These are phyloP conservation scores for Leishmania turanica DNA, from an alignment of 208 protist genomes.

Conservation along the genomic window DNA sequence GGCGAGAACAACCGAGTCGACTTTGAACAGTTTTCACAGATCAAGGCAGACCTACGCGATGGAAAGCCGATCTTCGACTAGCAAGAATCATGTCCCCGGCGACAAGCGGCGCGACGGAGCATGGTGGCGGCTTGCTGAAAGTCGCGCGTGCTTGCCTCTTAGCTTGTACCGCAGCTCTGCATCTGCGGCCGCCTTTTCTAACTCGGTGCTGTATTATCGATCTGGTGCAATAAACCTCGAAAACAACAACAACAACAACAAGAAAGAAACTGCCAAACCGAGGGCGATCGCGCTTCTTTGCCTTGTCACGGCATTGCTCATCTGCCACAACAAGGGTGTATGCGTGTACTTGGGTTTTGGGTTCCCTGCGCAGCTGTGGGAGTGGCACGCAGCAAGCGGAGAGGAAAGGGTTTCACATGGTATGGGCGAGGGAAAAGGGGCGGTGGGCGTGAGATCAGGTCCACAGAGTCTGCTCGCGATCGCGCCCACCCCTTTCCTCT, in stretches of 20 bases:
- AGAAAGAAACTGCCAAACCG: not conserved
- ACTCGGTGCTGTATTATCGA: conserved; percentile 20
- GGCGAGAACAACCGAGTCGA: conserved; percentile 54
- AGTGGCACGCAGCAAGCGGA: not conserved
- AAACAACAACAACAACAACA: not conserved
- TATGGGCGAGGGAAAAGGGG: not conserved
- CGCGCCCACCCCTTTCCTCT: not conserved
- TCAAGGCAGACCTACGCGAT: conserved; percentile 72
- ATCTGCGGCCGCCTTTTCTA: not conserved
- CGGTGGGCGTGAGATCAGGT: not conserved
- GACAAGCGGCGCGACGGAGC: not conserved
- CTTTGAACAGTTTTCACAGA: conserved; percentile 77
- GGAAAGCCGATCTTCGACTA: conserved; percentile 73
- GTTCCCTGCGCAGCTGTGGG: not conserved
- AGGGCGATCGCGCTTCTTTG: not conserved
- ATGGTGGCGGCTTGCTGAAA: too few species aligned
- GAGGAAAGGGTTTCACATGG: not conserved
- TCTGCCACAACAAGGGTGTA: not conserved
- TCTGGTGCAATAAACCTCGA: not conserved
- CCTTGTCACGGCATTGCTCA: too few species aligned
- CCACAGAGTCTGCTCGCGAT: not conserved
- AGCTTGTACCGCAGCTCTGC: not conserved
- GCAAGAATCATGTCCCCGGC: not conserved
- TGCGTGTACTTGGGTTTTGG: not conserved
- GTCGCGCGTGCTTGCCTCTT: not conserved